These are phyloP conservation scores for Lodderomyces theae DNA, from an alignment of 1,139 yeast genomes.

Conservation along the genomic window DNA sequence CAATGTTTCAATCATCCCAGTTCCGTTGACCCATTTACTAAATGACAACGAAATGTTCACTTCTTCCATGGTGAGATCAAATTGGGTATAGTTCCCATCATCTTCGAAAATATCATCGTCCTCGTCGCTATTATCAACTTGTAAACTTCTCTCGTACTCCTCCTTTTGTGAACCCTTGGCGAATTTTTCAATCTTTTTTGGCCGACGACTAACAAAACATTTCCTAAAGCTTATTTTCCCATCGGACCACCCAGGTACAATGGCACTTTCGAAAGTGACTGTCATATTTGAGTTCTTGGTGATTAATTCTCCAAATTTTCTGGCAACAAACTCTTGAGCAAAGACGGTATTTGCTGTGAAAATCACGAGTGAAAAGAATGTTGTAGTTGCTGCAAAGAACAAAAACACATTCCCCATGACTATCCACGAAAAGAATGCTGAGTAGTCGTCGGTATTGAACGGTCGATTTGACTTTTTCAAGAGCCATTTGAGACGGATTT, in stretches of 20 bases:
- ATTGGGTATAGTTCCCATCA: conserved; percentile 94
- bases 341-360: conserved; percentile 79
- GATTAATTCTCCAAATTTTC: conserved; percentile 73
- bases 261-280: conserved; percentile 89
- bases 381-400: conserved; percentile 82
- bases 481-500: conserved; percentile 67
- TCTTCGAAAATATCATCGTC: conserved; percentile 41
- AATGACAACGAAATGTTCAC: conserved; percentile 79
- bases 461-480: conserved; percentile 58
- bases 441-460: conserved; percentile 81
- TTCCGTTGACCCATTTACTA: conserved; percentile 84
- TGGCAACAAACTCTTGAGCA: conserved; percentile 87
- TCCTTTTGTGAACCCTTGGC: conserved; percentile 73
- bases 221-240: conserved; percentile 82
- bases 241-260: conserved; percentile 92
- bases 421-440: conserved; percentile 89
- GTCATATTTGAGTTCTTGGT: conserved; percentile 84
- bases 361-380: conserved; percentile 77
- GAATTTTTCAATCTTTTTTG: conserved; percentile 52
- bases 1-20: conserved; percentile 80
- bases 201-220: conserved; percentile 84
- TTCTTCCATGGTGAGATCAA: conserved; percentile 85
- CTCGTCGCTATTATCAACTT: conserved; percentile 1
- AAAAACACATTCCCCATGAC: conserved; percentile 80
- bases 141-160: conserved; percentile 51